Evolutionary conservation across 305 asterid genomes (phyloP), one percentile per base, ranked within the genome.

Genomic region (Andrographis paniculata): DNA sequence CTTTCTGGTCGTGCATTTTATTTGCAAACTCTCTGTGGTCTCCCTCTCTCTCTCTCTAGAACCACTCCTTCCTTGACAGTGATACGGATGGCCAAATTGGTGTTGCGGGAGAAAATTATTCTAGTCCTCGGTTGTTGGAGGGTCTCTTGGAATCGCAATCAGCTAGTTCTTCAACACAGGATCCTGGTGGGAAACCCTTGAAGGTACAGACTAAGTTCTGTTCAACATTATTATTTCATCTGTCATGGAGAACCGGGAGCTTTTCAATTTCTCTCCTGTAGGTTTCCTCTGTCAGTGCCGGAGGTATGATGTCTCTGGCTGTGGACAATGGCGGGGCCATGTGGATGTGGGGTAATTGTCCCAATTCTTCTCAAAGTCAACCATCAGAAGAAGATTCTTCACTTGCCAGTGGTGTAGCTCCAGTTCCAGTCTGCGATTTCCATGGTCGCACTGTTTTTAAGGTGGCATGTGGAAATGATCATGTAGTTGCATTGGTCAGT

Each of bases 291-390:
- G 55, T 88, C 22, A 71, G 72, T 65, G 95, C 94, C 20, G 95
- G 97, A 43, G 95, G 91, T 46, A 88, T 88, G 97, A 79, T 85
- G 85, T 88, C 97, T 18, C 53, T 80, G 39, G 94, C 97, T 20
- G 77, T 88, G 18, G 94, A 85, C 64, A 58, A 58, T 63, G 74
- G 59, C 14, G 97, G 95, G 17, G 65, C 74, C 8, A 58, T 85
- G 20, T 88, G 97, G 97, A 78, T 85, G 62, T 88, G 97, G 95
- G 97, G 95, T 21, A 84, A 77, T 51, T 79, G 72, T 49, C 91
- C 94, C 37, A 59, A 72, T 52, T 68, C 87, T 31, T 61, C 80
- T 14, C 66, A 55, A 35, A 62, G 44, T 53, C 55, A 33, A 30
- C 39, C 76, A 14, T 14, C 18, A 3, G 85, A 74, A 54, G 77